Base-by-base conservation (phyloP, 352 stramenopile genomes). In the Aphanomyces stellatus region DNA sequence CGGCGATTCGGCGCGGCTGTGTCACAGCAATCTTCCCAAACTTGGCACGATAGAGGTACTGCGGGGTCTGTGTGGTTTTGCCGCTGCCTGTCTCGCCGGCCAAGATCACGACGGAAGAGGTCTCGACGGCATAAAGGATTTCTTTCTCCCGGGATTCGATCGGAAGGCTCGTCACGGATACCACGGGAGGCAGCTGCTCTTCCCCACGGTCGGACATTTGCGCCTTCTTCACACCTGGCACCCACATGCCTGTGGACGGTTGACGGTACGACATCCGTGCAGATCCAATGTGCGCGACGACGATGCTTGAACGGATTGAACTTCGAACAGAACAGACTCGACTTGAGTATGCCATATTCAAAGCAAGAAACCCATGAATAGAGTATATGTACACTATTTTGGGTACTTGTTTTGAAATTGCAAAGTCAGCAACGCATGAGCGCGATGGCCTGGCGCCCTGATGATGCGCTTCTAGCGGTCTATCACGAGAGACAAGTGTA, bases 1-100 rank as follows among this genome's bases (percentile, higher is more conserved):
- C 97, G 34, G 97, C 97, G 11, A 99, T 93, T 31, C 97, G 89
- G 13, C 98, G 83, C 22, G 85, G 85, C 77, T 99, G 95, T 59
- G 82, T 96, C 75, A 94, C 98, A 10, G 93, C 95, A 35, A 93
- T 86, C 49, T 81, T 65, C 25, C 78, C 70, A 40, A 63, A 69
- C 24, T 51, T 64, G 35, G 62, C 60, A 13, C 49, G 43, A 22
- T 62, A 55, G 30, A 98, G 72, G 61, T 93, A 98, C 73, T 98
- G 93, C 1, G 93, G 91, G 19, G 97, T 91, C 75, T 98, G 91
- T 17, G 90, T 98, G 19, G 91, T 98, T 69, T 98, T 98, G 37
- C 89, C 88, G 31, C 73, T 89, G 4, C 86, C 84, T 4, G 85
- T 93, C 59, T 93, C 85, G 13, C 48, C 57, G 11, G 56, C 51